Evolutionary conservation across 176 grass and related monocot species (phyloP), one percentile per base, ranked within the genome.

Genomic region (Cocos nucifera): DNA sequence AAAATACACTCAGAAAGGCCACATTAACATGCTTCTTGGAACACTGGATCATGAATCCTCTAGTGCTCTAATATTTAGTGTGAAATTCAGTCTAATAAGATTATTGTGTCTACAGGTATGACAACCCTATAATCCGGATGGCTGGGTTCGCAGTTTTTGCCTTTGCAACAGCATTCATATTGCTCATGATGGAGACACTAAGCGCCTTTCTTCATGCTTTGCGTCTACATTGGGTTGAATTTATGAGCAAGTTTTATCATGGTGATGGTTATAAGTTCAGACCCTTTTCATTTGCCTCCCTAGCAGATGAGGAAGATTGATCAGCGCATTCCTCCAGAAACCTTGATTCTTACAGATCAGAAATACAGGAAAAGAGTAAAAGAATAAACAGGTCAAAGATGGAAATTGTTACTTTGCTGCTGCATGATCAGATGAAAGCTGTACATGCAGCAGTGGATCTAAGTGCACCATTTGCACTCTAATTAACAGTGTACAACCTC

Each of bases 141-240:
- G 74, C 52, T 55, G 94, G 94, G 15, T 61, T 98, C 53, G 17
- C 73, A 61, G 77, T 98, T 75, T 98, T 98, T 75, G 75, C 73
- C 27, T 98, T 98, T 84, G 94, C 88, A 62, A 98, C 94, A n/a
- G 82, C 84, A 64, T 98, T 98, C 81, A 89, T 98, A 77, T 85
- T 98, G 73, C 87, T 98, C 25, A 85, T 85, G 88, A 98, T 98
- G 94, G 94, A 98, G 75, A 78, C 88, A 29, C 58, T 98, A 23
- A 98, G 94, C 22, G 94, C 94, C 19, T 98, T 98, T 63, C 94
- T 98, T 57, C 94, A 98, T 60, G 81, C 94, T 49, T 69, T 98
- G 64, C 94, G 94, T 83, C 84, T 98, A 61, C 94, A 98, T 67
- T 98, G 94, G 94, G 94, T 98, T 65, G 94, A 98, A 73, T 98